Evolutionary conservation across 805 yeast genomes (phyloP).

Genomic region (Lipomyces japonicus): DNA sequence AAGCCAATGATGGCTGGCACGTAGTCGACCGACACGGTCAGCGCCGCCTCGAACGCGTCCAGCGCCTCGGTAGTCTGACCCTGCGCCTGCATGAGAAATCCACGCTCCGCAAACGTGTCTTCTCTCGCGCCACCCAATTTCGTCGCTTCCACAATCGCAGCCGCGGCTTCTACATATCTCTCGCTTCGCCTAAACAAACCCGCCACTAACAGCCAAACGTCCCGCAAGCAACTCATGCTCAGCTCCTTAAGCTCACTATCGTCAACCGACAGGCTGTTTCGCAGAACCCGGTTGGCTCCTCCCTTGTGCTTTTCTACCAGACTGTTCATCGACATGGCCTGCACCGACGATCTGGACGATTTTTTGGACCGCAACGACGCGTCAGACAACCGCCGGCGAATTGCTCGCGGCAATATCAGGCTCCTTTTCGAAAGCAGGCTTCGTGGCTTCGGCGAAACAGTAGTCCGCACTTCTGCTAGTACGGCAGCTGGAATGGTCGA

Average conservation of each 20-base stretch:
- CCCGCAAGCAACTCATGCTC: conserved; percentile 26
- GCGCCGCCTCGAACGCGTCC: conserved; percentile 26
- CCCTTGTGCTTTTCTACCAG: conserved; percentile 24
- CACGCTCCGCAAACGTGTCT: conserved; percentile 27
- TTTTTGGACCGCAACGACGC: conserved; percentile 16
- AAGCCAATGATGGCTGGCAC: conserved; percentile 26
- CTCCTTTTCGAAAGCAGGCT: conserved; percentile 17
- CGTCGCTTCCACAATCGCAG: conserved; percentile 24
- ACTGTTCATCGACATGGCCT: conserved; percentile 15
- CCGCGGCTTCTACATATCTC: conserved; percentile 21
- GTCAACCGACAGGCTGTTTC: conserved; percentile 24
- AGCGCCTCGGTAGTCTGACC: conserved; percentile 10
- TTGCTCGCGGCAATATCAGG: conserved; percentile 12
- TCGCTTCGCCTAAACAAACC: conserved; percentile 23
- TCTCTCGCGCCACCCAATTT: conserved; percentile 25
- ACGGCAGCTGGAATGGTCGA: conserved; percentile 14
- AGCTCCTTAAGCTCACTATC: conserved; percentile 20
- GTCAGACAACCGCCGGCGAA: conserved; percentile 21
- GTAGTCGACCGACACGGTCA: conserved; percentile 24
- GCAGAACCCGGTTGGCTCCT: conserved; percentile 24
- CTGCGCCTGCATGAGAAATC: conserved; percentile 20
- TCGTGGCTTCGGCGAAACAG: conserved; percentile 4
- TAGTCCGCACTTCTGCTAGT: conserved; percentile 11
- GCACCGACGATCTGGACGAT: conserved; percentile 4
- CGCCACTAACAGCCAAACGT: conserved; percentile 25